Percentiles rank a stretch among this genome's conserved stretches.
These are phyloP conservation scores for Irpex sp. DNA, from an alignment of 1,284 basidiomycete genomes.

Conservation along the genomic window DNA sequence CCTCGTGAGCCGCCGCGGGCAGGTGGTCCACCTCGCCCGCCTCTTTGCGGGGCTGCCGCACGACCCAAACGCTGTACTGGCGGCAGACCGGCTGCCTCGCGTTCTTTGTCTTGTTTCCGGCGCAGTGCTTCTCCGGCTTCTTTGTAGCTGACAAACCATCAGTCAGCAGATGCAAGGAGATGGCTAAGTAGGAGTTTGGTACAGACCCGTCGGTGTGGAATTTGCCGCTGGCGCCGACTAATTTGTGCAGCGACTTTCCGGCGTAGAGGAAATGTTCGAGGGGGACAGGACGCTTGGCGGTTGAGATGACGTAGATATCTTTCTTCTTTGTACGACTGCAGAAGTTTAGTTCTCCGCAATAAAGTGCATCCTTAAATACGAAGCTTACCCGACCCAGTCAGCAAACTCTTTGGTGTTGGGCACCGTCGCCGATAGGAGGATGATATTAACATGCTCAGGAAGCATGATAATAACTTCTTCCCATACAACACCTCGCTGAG, in stretches of 20 bases:
- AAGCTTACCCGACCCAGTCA: constrained; percentile 93
- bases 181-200: not conserved
- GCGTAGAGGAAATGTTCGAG: constrained; percentile 97
- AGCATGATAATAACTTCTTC: constrained; percentile 99
- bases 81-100: constrained; percentile 87
- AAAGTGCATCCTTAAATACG: not conserved
- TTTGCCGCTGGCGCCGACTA: constrained; percentile 80
- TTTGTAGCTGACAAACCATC: constrained; percentile 59
- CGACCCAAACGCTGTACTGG: constrained; percentile 78
- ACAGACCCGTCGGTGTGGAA: constrained; percentile 73
- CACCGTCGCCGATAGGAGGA: constrained; percentile 95
- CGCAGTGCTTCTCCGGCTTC: constrained; percentile 84
- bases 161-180: constrained; percentile 4
- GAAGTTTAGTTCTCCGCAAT: not conserved
- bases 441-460: constrained; percentile 95
- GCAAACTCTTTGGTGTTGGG: constrained; percentile 99
- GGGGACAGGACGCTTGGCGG: constrained; percentile 93
- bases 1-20: constrained; percentile 42
- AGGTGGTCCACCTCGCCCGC: constrained; percentile 46
- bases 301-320: constrained; percentile 98
- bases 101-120: constrained; percentile 96
- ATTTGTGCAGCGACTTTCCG: constrained; percentile 86
- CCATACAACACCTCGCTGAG: constrained; percentile 98
- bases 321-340: constrained; percentile 95
- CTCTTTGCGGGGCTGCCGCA: constrained; percentile 60